Percentiles rank a stretch among this genome's conserved stretches.
Conservation (phyloP, 768 basidiomycete genomes). For the Auriculariales sp. region DNA sequence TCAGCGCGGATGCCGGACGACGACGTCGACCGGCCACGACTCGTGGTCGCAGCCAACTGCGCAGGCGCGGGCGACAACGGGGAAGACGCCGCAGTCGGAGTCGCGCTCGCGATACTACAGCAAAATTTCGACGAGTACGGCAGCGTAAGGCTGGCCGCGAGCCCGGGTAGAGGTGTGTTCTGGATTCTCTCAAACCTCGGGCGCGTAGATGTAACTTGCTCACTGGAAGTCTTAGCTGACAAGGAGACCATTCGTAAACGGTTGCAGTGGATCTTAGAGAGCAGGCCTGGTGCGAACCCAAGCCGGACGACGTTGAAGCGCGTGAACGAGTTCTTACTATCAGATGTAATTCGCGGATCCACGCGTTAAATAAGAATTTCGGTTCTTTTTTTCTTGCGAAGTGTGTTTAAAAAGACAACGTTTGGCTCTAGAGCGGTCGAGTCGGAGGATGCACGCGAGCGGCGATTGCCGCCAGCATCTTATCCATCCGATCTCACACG, state of each 20-base stretch:
- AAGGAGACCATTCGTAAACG: slow-evolving; percentile 59
- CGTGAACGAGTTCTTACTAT: slow-evolving; percentile 59
- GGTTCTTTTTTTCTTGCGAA: no score
- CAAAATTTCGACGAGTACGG: slow-evolving; percentile 45
- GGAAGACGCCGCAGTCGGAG: slow-evolving; percentile 48
- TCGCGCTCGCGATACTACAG: slow-evolving; percentile 44
- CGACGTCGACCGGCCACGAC: no score
- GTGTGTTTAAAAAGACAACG: no score
- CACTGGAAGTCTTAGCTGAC: slow-evolving; percentile 6
- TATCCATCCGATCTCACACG: no score
- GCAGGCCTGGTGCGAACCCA: slow-evolving; percentile 65
- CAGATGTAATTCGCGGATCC: no score
- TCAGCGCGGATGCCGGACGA: no score
- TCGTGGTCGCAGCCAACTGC: slow-evolving; percentile 22
- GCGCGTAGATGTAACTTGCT: neutral
- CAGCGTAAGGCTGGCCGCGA: neutral
- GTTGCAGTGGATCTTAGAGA: slow-evolving; percentile 77
- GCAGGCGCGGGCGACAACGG: slow-evolving; percentile 44
- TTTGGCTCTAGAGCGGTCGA: no score
- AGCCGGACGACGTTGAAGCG: slow-evolving; percentile 67
- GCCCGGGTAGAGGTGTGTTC: neutral
- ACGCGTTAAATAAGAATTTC: no score
- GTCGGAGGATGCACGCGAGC: no score
- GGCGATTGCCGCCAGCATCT: no score
- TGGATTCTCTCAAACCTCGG: neutral